phyloP scores from a whole-genome alignment of 208 protist genomes.

The Wallacemonas sp. region DNA sequence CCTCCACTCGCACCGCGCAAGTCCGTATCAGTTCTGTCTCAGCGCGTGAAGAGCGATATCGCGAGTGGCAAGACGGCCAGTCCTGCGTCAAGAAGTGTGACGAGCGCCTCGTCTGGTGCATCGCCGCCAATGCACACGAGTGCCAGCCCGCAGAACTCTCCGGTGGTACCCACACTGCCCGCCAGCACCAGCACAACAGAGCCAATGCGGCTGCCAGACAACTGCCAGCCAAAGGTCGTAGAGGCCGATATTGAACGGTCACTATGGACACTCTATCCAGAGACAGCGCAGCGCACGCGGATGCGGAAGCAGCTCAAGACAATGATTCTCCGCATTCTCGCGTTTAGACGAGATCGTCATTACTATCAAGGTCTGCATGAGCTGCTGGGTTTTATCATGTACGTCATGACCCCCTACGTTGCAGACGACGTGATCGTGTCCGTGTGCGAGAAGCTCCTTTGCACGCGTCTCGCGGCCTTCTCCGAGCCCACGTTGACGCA shows the following conservation, averaged over 20 bases:
- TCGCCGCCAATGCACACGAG: too few species aligned
- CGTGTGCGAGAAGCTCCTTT: constrained; percentile 65
- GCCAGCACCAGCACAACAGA: too few species aligned
- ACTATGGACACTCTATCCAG: constrained; percentile 74
- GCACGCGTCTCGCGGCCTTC: constrained; percentile 60
- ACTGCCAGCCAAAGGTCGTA: constrained; percentile 79
- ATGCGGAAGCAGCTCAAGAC: constrained; percentile 51
- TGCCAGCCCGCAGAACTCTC: too few species aligned
- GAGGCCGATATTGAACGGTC: constrained; percentile 78
- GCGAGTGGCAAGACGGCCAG: not conserved
- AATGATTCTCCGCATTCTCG: constrained; percentile 60
- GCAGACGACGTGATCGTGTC: constrained; percentile 41
- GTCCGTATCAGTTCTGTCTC: constrained; percentile 29
- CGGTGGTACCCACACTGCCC: too few species aligned
- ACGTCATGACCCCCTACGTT: constrained; percentile 43
- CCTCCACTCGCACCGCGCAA: constrained; percentile 13
- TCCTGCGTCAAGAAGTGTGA: not conserved
- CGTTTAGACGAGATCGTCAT: constrained; percentile 47
- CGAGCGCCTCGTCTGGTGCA: constrained; percentile 12
- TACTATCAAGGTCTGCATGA: constrained; percentile 91
- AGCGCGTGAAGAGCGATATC: constrained; percentile 26
- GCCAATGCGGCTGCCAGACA: constrained; percentile 47
- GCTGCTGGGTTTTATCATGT: constrained; percentile 83
- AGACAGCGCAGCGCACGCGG: constrained; percentile 35
- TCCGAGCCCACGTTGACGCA: constrained; percentile 44